Conservation (phyloP, 768 basidiomycete genomes). For the Phaffia tasmanica region DNA sequence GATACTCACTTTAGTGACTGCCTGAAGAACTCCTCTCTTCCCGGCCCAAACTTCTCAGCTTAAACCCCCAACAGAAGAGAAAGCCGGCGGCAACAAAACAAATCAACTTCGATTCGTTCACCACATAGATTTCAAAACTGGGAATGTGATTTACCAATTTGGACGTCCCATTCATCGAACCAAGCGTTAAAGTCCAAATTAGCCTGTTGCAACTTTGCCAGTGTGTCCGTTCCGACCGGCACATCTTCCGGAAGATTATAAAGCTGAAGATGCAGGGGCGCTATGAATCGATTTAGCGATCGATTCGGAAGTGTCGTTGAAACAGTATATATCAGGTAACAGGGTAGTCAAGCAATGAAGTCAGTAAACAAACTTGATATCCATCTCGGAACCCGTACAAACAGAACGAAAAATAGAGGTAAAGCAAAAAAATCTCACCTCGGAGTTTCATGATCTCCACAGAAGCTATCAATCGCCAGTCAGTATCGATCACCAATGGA, state of each 20-base stretch:
- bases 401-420: not conserved
- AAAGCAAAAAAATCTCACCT: constrained; percentile 25
- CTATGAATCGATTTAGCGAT: constrained; percentile 34
- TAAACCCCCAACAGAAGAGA: constrained; percentile 42
- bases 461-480: constrained; percentile 87
- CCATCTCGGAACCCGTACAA: not conserved
- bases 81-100: not conserved
- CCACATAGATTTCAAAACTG: not conserved
- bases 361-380: not conserved
- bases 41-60: constrained; percentile 45
- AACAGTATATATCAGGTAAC: not conserved
- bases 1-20: constrained; percentile 55
- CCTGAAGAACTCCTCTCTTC: constrained; percentile 69
- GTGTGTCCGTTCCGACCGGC: constrained; percentile 61
- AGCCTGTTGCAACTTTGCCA: constrained; percentile 58
- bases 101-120: not conserved
- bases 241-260: constrained; percentile 54
- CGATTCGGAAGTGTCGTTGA: not conserved
- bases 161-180: constrained; percentile 44
- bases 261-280: constrained; percentile 69
- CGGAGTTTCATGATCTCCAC: constrained; percentile 85
- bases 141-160: constrained; percentile 29
- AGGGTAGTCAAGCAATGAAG: not conserved
- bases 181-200: constrained; percentile 68
- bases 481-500: constrained; percentile 79